Percentiles rank a stretch among this genome's conserved stretches.
Evolutionary conservation across 202 grass and related monocot species (phyloP).

Genomic region (Brachypodium distachyon): DNA sequence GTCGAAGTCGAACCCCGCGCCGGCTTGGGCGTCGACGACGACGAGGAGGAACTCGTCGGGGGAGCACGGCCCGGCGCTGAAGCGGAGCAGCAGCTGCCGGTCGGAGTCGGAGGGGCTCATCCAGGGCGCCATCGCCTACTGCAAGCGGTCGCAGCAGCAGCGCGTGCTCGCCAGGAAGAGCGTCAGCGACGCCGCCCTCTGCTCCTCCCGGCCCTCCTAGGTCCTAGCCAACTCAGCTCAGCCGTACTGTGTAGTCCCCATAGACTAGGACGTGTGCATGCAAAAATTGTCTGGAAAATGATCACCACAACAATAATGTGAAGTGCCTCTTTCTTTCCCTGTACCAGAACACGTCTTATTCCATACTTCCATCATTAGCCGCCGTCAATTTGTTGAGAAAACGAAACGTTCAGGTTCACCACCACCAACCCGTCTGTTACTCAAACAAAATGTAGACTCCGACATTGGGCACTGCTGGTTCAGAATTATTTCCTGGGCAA

Average conservation of each 20-base stretch:
- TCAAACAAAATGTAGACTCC: no score
- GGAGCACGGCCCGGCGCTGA: slow-evolving; percentile 35
- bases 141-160: slow-evolving; percentile 85
- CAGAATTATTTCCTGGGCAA: slow-evolving; percentile 3
- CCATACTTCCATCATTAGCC: not conserved
- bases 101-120: slow-evolving; percentile 85
- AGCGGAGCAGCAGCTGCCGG: slow-evolving; percentile 77
- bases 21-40: no score
- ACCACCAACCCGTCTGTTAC: no score
- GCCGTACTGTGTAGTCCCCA: not conserved
- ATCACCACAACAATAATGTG: slow-evolving; percentile 30
- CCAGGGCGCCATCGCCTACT: slow-evolving; percentile 90
- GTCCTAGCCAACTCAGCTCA: not conserved
- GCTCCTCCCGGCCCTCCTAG: slow-evolving; percentile 5
- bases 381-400: not conserved
- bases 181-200: slow-evolving; percentile 41
- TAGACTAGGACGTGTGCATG: slow-evolving; percentile 25
- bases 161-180: slow-evolving; percentile 60
- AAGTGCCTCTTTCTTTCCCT: not conserved
- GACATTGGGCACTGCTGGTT: not conserved
- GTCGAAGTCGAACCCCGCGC: not conserved
- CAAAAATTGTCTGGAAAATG: not conserved
- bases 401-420: not conserved
- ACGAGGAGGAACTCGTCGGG: slow-evolving; percentile 28
- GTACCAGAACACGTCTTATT: no score